phyloP scores from a whole-genome alignment of 495 filamentous ascomycete genomes.

The Trichoderma parareesei region DNA sequence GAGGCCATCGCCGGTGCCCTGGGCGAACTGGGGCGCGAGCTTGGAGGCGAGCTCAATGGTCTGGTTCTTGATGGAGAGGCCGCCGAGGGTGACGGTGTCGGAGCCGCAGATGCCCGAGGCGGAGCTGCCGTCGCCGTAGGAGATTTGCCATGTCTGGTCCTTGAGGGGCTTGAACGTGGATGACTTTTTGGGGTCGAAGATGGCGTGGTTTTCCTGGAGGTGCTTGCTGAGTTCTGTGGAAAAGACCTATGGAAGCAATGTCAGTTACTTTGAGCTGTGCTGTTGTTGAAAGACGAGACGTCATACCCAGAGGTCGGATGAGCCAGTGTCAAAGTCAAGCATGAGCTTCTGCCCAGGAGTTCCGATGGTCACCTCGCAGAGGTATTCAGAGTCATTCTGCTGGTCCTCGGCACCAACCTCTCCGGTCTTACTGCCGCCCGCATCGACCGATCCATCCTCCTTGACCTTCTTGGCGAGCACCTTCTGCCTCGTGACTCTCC shows the following conservation, averaged over 20 bases:
- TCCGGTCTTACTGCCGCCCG: slow-evolving; percentile 26
- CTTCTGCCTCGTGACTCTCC: slow-evolving; percentile 32
- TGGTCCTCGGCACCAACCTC: slow-evolving; percentile 63
- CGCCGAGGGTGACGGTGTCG: slow-evolving; percentile 59
- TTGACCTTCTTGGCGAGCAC: slow-evolving; percentile 42
- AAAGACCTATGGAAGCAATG: slow-evolving; percentile 16
- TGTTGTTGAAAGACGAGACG: slow-evolving; percentile 41
- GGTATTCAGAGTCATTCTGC: slow-evolving; percentile 58
- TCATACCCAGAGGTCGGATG: slow-evolving; percentile 57
- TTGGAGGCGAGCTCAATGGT: slow-evolving; percentile 58
- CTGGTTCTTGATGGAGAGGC: slow-evolving; percentile 51
- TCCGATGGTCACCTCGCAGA: slow-evolving; percentile 60
- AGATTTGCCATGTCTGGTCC: slow-evolving; percentile 56
- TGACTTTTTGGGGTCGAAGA: slow-evolving; percentile 51
- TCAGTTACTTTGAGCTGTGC: slow-evolving; percentile 59
- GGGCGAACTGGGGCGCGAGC: slow-evolving; percentile 51
- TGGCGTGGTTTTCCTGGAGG: slow-evolving; percentile 39
- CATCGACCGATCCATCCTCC: slow-evolving; percentile 19
- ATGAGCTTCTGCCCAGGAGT: slow-evolving; percentile 47
- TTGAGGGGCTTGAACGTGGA: slow-evolving; percentile 38
- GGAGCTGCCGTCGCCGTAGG: slow-evolving; percentile 59
- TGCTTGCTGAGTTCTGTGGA: slow-evolving; percentile 20
- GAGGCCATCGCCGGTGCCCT: slow-evolving; percentile 57
- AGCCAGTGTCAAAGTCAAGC: slow-evolving; percentile 69
- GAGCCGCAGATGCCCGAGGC: slow-evolving; percentile 59